Evolutionary conservation across 257 asterid genomes (phyloP).

Genomic region (Fraxinus cuspidata): DNA sequence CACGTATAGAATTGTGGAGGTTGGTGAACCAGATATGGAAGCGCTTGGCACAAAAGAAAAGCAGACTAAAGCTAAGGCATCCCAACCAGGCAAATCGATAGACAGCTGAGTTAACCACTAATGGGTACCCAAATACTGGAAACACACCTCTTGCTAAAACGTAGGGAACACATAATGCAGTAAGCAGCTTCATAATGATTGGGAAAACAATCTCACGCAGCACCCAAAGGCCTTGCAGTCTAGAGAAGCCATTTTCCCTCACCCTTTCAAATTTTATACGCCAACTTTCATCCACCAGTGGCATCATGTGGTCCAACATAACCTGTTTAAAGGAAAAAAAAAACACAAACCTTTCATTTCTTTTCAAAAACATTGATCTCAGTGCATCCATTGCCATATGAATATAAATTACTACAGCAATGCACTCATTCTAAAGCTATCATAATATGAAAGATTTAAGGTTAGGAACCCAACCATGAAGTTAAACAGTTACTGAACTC

Average conservation of each 20-base stretch:
- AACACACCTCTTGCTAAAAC: slow-evolving; percentile 85
- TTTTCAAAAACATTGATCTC: background rate
- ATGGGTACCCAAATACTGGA: slow-evolving; percentile 85
- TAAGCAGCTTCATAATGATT: slow-evolving; percentile 86
- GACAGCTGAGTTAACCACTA: slow-evolving; percentile 90
- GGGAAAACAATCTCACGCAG: slow-evolving; percentile 87
- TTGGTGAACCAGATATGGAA: slow-evolving; percentile 96
- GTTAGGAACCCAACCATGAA: background rate
- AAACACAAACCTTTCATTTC: background rate
- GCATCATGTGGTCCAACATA: slow-evolving; percentile 95
- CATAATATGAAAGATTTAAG: background rate
- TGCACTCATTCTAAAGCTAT: background rate
- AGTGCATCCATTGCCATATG: background rate
- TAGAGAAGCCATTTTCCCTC: slow-evolving; percentile 89
- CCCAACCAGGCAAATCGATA: slow-evolving; percentile 96
- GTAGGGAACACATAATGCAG: slow-evolving; percentile 92
- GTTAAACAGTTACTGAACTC: background rate
- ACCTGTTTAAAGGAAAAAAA: slow-evolving; percentile 48
- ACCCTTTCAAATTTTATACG: slow-evolving; percentile 92
- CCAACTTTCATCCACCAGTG: slow-evolving; percentile 91
- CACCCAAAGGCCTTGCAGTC: slow-evolving; percentile 92
- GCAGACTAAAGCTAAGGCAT: slow-evolving; percentile 68
- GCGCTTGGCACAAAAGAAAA: slow-evolving; percentile 80
- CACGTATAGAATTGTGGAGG: slow-evolving; percentile 94
- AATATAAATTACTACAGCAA: background rate